Conservation (phyloP, 2,329 filamentous ascomycete species). For the Claviceps capensis region DNA sequence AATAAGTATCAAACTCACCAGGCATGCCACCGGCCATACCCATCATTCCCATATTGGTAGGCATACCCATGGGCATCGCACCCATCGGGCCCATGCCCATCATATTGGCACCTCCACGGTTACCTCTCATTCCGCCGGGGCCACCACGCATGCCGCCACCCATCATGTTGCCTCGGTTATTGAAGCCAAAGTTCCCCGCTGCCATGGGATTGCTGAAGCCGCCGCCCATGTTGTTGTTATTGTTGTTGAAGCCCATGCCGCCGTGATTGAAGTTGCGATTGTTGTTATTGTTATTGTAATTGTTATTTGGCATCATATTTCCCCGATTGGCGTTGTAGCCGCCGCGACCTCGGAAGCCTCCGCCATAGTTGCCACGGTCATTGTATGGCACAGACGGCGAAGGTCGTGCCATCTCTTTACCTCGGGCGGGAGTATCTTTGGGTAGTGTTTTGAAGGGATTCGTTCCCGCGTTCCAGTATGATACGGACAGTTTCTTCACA, state of each 20-base stretch:
- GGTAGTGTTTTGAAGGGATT: slow-evolving; percentile 89
- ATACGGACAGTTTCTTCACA: slow-evolving; percentile 56
- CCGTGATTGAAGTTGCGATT: slow-evolving; percentile 28
- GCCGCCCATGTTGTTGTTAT: slow-evolving; percentile 24
- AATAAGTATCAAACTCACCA: slow-evolving; percentile 14
- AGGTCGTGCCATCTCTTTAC: slow-evolving; percentile 48
- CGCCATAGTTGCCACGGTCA: slow-evolving; percentile 29
- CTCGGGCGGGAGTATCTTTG: slow-evolving; percentile 60
- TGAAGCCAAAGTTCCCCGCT: slow-evolving; percentile 38
- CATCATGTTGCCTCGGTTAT: slow-evolving; percentile 23
- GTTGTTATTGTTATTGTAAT: slow-evolving; percentile 24
- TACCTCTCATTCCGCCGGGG: slow-evolving; percentile 33
- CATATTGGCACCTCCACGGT: slow-evolving; percentile 38
- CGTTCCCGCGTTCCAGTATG: slow-evolving; percentile 60
- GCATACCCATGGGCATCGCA: slow-evolving; percentile 42
- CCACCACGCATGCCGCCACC: slow-evolving; percentile 33
- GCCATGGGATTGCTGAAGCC: slow-evolving; percentile 37
- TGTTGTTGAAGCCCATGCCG: slow-evolving; percentile 33
- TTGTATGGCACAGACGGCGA: slow-evolving; percentile 35
- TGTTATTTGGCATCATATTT: slow-evolving; percentile 28
- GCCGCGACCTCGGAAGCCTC: slow-evolving; percentile 40
- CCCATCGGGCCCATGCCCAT: slow-evolving; percentile 34
- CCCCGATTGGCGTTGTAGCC: slow-evolving; percentile 28
- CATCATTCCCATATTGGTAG: slow-evolving; percentile 44
- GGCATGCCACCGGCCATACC: slow-evolving; percentile 28